Conservation (phyloP, 2,329 filamentous ascomycete genomes). For the Colletotrichum kahawae region DNA sequence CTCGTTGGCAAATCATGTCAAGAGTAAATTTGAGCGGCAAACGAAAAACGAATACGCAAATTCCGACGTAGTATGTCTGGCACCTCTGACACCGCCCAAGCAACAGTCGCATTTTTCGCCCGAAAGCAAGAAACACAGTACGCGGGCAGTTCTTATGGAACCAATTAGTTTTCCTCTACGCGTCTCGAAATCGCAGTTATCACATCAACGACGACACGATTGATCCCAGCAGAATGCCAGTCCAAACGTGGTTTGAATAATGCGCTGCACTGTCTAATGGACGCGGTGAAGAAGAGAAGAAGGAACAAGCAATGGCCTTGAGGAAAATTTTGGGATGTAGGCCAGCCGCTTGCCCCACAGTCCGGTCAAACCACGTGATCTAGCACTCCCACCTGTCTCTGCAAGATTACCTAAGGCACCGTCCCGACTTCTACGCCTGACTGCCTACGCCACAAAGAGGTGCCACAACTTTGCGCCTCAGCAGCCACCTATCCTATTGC, state of each 20-base stretch:
- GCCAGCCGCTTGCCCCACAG: not conserved
- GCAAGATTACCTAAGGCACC: not conserved
- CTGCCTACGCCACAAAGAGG: not conserved
- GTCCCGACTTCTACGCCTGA: not conserved
- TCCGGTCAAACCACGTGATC: constrained; percentile 13
- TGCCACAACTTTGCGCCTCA: not conserved
- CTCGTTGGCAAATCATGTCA: not conserved
- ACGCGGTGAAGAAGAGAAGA: constrained; percentile 62
- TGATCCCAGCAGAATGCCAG: constrained; percentile 72
- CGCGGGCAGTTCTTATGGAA: constrained; percentile 78
- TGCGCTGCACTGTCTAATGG: constrained; percentile 88
- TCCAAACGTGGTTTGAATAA: constrained; percentile 61
- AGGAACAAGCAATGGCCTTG: constrained; percentile 39
- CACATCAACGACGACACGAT: constrained; percentile 62
- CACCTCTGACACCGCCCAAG: constrained; percentile 86
- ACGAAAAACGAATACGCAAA: not conserved
- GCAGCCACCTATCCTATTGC: not conserved
- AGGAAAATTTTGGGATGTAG: constrained; percentile 22
- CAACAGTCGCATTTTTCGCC: constrained; percentile 43
- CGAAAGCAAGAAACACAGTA: constrained; percentile 31
- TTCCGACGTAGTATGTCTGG: constrained; percentile 60
- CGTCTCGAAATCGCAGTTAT: constrained; percentile 53
- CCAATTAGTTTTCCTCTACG: constrained; percentile 52
- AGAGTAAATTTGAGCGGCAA: not conserved
- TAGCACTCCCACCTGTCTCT: not conserved